Percentiles rank a stretch among this genome's conserved stretches.
Conservation (phyloP, 1,139 yeast species). For the Sugiyamaella grinbergsii region DNA sequence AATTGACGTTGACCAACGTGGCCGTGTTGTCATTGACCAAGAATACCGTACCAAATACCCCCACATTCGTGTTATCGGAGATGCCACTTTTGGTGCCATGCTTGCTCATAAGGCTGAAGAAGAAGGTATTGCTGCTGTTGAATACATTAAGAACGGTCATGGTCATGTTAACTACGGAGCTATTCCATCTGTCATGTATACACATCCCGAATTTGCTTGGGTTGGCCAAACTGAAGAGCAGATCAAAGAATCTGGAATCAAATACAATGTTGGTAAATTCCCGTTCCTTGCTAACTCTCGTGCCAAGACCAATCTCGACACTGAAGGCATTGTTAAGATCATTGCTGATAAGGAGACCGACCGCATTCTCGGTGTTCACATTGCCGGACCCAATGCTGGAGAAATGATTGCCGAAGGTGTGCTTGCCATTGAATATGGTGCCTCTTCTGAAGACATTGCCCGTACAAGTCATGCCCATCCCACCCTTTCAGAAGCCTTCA, state of each 20-base stretch:
- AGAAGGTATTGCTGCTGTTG: conserved; percentile 99
- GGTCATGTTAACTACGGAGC: conserved; percentile 98
- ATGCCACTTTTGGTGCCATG: conserved; percentile 98
- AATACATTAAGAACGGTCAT: conserved; percentile 86
- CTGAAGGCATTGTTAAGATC: conserved; percentile 96
- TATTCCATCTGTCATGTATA: conserved; percentile 98
- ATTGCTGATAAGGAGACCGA: conserved; percentile 97
- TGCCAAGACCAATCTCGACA: conserved; percentile 96
- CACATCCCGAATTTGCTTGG: conserved; percentile 99
- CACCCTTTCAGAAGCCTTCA: conserved; percentile 95
- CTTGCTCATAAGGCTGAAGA: conserved; percentile 99
- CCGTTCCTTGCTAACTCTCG: conserved; percentile 98
- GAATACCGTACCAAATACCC: conserved; percentile 90
- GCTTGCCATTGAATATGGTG: conserved; percentile 97
- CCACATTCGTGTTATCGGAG: conserved; percentile 97
- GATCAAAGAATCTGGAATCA: conserved; percentile 88
- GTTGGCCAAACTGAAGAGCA: conserved; percentile 97
- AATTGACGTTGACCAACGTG: conserved; percentile 85
- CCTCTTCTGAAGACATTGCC: conserved; percentile 95
- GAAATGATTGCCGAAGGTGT: conserved; percentile 99
- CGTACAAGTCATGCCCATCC: conserved; percentile 99
- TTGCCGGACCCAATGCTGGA: conserved; percentile 98
- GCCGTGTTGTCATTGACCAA: conserved; percentile 91
- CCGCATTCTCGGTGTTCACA: conserved; percentile 94
- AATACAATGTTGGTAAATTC: conserved; percentile 95